These are phyloP conservation scores for Monilinia polystroma DNA, from an alignment of 2,329 filamentous ascomycete species.

Conservation along the genomic window DNA sequence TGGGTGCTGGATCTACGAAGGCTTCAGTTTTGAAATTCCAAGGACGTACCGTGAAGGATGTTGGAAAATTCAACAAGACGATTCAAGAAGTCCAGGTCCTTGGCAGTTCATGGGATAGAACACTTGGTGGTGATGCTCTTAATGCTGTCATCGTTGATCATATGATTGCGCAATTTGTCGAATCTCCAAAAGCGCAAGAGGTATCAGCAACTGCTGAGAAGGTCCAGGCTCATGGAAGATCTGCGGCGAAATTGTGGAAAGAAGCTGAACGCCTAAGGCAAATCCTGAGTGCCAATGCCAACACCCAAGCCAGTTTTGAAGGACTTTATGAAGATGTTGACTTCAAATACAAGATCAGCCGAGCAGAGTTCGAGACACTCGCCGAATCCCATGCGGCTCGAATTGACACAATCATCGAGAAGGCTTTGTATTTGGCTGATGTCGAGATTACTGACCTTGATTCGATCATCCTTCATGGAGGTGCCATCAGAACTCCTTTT, in stretches of 20 bases:
- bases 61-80: conserved; percentile 93
- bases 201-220: conserved; percentile 59
- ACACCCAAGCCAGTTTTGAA: conserved; percentile 79
- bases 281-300: conserved; percentile 87
- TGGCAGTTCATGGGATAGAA: conserved; percentile 83
- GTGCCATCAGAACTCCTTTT: conserved; percentile 86
- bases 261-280: conserved; percentile 86
- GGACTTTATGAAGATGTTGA: conserved; percentile 88
- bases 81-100: conserved; percentile 91
- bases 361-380: conserved; percentile 78
- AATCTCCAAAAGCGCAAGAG: conserved; percentile 66
- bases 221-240: conserved; percentile 74
- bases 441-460: conserved; percentile 75
- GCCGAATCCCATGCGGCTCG: conserved; percentile 66
- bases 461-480: conserved; percentile 91
- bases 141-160: conserved; percentile 87
- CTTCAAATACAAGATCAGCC: conserved; percentile 85
- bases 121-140: conserved; percentile 83
- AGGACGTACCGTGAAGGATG: conserved; percentile 82
- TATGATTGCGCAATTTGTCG: conserved; percentile 77
- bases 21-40: conserved; percentile 90
- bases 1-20: conserved; percentile 93
- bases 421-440: conserved; percentile 71
- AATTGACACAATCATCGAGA: conserved; percentile 66
- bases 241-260: conserved; percentile 87